phyloP scores from a whole-genome alignment of 78 protist genomes.

The Cyanophora paradoxa region DNA sequence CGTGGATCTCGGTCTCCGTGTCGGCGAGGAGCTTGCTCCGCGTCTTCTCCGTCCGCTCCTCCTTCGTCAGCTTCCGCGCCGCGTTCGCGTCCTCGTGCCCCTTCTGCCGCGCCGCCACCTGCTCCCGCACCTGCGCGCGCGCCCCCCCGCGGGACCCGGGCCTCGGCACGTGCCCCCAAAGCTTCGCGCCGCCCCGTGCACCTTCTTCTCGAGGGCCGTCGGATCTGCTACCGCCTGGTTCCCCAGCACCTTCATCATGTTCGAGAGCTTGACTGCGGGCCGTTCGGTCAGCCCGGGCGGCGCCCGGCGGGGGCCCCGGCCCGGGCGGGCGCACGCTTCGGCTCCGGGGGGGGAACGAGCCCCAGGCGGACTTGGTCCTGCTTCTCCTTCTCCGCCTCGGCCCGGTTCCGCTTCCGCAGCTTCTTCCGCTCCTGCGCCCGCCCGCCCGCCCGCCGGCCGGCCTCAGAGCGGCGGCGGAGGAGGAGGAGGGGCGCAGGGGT shows the following conservation, averaged over 20 bases:
- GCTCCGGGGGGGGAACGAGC: not conserved
- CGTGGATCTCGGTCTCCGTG: not conserved
- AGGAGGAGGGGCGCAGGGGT: not conserved
- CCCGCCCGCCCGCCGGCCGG: too few relatives aligned
- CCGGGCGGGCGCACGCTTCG: too few relatives aligned
- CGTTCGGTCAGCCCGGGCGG: too few relatives aligned
- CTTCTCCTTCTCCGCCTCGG: slow-evolving; percentile 2
- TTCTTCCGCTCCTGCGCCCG: too few relatives aligned
- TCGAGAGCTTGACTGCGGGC: slow-evolving; percentile 10
- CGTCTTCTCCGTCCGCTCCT: not conserved
- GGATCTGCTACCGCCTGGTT: not conserved
- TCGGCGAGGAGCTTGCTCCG: not conserved
- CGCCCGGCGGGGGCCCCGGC: too few relatives aligned
- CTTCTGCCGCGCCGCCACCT: not conserved
- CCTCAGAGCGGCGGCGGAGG: not conserved
- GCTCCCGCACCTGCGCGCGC: not conserved
- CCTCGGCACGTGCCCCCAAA: too few relatives aligned
- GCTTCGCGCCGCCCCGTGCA: too few relatives aligned
- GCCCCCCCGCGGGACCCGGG: too few relatives aligned
- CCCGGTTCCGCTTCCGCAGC: not conserved
- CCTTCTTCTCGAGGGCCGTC: not conserved
- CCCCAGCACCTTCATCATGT: slow-evolving; percentile 4
- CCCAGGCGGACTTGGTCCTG: not conserved
- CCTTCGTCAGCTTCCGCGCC: not conserved
- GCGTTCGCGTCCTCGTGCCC: not conserved